Conservation (phyloP, 176 grass and related monocot genomes). For the Sorghum bicolor region Sorghum_bicolor_NCBIv3 NC_012872.2:55375001-55375500, state of each 20-base stretch:
- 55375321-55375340: neutral
- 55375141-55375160: neutral
- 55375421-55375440: constrained; percentile 25
- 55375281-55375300: neutral
- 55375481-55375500: neutral
- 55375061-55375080: neutral
- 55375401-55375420: too few species aligned
- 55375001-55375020: neutral
- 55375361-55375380: constrained; percentile 37
- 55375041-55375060: neutral
- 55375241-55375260: constrained; percentile 3
- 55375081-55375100: constrained; percentile 21
- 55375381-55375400: neutral
- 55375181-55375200: constrained; percentile 21
- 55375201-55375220: constrained; percentile 21
- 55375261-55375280: constrained; percentile 22
- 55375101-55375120: neutral
- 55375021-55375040: neutral
- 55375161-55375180: constrained; percentile 26
- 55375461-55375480: constrained; percentile 41
- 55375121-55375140: neutral
- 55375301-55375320: neutral
- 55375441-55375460: neutral
- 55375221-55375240: neutral
- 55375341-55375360: constrained; percentile 32